Evolutionary conservation across 2,329 filamentous ascomycete species (phyloP).

Genomic region (Penicillium fuscoglaucum): DNA sequence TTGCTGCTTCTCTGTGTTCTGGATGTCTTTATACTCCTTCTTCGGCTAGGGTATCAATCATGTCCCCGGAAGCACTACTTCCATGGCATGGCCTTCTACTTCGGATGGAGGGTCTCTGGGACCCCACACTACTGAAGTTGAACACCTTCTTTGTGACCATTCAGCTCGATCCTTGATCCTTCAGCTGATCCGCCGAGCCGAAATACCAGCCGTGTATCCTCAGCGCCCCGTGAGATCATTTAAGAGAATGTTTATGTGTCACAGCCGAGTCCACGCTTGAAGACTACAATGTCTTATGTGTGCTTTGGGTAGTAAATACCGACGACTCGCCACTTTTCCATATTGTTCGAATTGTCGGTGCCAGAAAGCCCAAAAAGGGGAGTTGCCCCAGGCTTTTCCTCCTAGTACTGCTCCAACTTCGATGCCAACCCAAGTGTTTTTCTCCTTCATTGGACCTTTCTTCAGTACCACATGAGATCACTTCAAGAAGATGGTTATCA

Average conservation of each 20-base stretch:
- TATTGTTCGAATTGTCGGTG: neutral
- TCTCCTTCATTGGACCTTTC: no score
- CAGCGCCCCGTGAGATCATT: neutral
- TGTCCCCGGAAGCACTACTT: neutral
- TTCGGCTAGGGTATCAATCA: no score
- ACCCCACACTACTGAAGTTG: neutral
- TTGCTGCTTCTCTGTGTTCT: neutral
- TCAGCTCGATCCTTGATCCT: neutral
- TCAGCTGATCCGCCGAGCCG: neutral
- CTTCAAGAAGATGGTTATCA: no score
- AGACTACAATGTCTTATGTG: no score
- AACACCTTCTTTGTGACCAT: neutral
- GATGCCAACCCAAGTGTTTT: no score
- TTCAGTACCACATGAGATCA: no score
- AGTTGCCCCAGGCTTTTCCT: no score
- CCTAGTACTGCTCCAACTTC: no score
- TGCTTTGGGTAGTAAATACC: neutral
- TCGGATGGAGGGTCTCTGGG: neutral
- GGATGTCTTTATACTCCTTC: neutral
- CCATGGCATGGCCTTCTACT: neutral
- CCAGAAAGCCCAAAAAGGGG: no score
- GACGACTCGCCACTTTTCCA: no score
- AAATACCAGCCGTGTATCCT: neutral
- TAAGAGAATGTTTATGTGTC: neutral
- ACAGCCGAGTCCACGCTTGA: neutral